These are phyloP conservation scores for Nadsonia starkeyi-henricii DNA, from an alignment of 1,139 yeast genomes.

Conservation along the genomic window DNA sequence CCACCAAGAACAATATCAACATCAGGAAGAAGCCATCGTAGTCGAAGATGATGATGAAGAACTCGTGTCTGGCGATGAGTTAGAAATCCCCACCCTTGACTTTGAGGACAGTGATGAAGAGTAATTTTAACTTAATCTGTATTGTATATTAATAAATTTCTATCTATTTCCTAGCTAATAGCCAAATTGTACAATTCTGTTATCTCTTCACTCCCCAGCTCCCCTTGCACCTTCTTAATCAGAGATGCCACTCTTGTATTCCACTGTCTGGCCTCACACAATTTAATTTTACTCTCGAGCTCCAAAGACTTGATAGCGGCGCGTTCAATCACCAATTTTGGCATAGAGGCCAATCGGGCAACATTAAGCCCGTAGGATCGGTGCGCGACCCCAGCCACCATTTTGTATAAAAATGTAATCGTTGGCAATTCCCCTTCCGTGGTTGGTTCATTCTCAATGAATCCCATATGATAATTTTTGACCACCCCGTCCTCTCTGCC, in stretches of 20 bases:
- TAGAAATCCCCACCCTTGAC: constrained; percentile 42
- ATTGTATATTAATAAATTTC: no score
- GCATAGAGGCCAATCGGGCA: constrained; percentile 24
- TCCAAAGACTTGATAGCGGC: constrained; percentile 16
- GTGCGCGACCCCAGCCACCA: constrained; percentile 22
- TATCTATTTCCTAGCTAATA: background rate
- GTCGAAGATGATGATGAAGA: constrained; percentile 15
- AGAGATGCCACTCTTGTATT: background rate
- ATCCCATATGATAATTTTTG: constrained; percentile 66
- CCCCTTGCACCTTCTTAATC: background rate
- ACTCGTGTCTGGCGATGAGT: constrained; percentile 14
- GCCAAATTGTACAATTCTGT: background rate
- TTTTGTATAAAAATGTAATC: constrained; percentile 19
- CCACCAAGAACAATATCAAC: no score
- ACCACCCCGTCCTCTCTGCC: constrained; percentile 28
- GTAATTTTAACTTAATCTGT: no score
- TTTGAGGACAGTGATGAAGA: constrained; percentile 23
- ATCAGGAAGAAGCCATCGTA: constrained; percentile 8
- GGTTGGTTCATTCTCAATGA: constrained; percentile 29
- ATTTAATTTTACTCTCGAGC: constrained; percentile 8
- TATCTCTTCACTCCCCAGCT: background rate
- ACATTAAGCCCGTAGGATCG: constrained; percentile 26
- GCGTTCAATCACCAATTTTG: constrained; percentile 15
- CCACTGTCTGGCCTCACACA: background rate
- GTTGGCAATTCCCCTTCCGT: constrained; percentile 10